Conservation (phyloP, 169 alveolate species). For the Plasmodium ovale region DNA sequence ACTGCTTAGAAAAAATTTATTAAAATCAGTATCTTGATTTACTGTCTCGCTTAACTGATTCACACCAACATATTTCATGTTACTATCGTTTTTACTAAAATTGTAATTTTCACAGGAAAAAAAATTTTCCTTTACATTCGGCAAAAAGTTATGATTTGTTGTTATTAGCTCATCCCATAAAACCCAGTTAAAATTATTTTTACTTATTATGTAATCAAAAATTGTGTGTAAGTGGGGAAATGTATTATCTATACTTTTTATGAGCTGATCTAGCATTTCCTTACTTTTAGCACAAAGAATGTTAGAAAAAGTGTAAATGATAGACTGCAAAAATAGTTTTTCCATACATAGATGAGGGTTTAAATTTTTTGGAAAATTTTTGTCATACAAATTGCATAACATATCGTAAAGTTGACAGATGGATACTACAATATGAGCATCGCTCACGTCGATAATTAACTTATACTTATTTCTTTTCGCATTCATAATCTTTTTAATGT, state of each 20-base stretch:
- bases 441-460: conserved; percentile 73
- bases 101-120: conserved; percentile 56
- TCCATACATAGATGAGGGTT: conserved; percentile 73
- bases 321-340: conserved; percentile 72
- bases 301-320: conserved; percentile 58
- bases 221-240: conserved; percentile 67
- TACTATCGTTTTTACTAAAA: conserved; percentile 50
- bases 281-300: conserved; percentile 71
- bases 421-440: conserved; percentile 69
- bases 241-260: conserved; percentile 58
- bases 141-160: conserved; percentile 65
- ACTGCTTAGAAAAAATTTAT: conserved; percentile 31
- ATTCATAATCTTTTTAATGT: conserved; percentile 73
- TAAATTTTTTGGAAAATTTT: conserved; percentile 64
- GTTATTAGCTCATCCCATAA: conserved; percentile 77
- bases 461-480: conserved; percentile 52
- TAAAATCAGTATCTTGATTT: conserved; percentile 56
- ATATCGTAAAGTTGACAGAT: conserved; percentile 73
- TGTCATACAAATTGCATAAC: conserved; percentile 72
- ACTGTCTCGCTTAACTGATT: conserved; percentile 32
- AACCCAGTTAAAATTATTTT: conserved; percentile 75
- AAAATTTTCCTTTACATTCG: conserved; percentile 60
- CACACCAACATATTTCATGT: conserved; percentile 46
- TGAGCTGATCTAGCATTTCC: conserved; percentile 30
- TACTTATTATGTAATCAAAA: conserved; percentile 71